These are phyloP conservation scores for Rosa multiflora DNA, from an alignment of 306 rosid species.

Conservation along the genomic window DNA sequence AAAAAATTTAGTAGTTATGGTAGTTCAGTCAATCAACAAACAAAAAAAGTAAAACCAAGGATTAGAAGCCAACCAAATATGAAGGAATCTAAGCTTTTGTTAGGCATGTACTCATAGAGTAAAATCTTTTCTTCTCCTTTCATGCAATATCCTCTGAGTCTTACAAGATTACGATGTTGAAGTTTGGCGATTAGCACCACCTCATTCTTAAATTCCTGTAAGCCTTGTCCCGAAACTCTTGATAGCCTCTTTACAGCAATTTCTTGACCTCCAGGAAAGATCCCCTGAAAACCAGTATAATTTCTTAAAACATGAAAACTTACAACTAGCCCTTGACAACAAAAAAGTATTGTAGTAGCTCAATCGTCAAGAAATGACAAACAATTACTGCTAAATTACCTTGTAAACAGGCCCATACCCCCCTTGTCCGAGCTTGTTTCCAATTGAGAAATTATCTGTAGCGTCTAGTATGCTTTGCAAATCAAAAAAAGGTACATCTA, in stretches of 20 bases:
- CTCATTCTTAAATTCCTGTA: conserved; percentile 10
- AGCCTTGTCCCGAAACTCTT: conserved; percentile 65
- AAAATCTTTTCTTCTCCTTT: no score
- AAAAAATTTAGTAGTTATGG: no score
- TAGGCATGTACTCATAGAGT: no score
- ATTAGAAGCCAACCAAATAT: no score
- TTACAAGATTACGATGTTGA: no score
- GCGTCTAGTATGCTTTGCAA: conserved; percentile 53
- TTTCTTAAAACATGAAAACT: neutral
- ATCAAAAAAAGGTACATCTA: conserved; percentile 57
- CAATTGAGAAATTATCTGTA: conserved; percentile 47
- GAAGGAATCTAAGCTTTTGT: no score
- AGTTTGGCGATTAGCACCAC: no score
- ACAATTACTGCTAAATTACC: conserved; percentile 21
- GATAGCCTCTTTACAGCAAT: conserved; percentile 70
- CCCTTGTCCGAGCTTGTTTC: conserved; percentile 62
- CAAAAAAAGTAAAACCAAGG: no score
- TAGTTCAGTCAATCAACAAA: no score
- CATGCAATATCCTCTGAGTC: no score
- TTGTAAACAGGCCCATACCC: conserved; percentile 74
- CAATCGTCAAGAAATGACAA: neutral
- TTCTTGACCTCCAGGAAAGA: conserved; percentile 55
- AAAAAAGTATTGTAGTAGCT: neutral
- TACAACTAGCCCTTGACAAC: conserved; percentile 28
- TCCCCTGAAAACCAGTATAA: conserved; percentile 35